These are phyloP conservation scores for Phytophthora pinifolia DNA, from an alignment of 352 stramenopile species.

Conservation along the genomic window DNA sequence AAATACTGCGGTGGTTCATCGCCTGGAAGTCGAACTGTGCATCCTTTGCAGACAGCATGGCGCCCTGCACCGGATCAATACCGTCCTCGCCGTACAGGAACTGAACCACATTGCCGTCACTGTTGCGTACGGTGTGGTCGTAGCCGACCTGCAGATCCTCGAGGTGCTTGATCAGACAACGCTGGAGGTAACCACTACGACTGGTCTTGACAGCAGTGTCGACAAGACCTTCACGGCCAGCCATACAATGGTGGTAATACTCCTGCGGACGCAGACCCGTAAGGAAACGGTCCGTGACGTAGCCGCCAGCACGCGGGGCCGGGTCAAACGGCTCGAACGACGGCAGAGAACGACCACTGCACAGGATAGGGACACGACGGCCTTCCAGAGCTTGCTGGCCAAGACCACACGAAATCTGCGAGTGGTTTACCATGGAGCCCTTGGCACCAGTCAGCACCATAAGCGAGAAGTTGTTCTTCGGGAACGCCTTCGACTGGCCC, in stretches of 20 bases:
- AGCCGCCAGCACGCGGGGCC: slow-evolving; percentile 97
- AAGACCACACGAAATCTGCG: slow-evolving; percentile 97
- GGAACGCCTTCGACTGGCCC: slow-evolving; percentile 98
- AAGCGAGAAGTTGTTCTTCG: slow-evolving; percentile 98
- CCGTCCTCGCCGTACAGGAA: slow-evolving; percentile 99
- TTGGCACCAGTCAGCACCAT: slow-evolving; percentile 99
- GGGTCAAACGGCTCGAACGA: slow-evolving; percentile 98
- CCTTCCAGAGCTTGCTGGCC: slow-evolving; percentile 99
- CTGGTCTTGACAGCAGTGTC: slow-evolving; percentile 99
- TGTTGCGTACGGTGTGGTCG: slow-evolving; percentile 98
- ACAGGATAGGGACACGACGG: slow-evolving; percentile 97
- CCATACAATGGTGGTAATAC: slow-evolving; percentile 99
- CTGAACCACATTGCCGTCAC: slow-evolving; percentile 97
- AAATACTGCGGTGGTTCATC: slow-evolving; percentile 95
- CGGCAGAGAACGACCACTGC: slow-evolving; percentile 97
- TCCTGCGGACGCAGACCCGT: slow-evolving; percentile 97
- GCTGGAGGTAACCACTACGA: slow-evolving; percentile 98
- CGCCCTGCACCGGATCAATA: slow-evolving; percentile 95
- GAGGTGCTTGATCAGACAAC: slow-evolving; percentile 99
- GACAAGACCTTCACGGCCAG: slow-evolving; percentile 97
- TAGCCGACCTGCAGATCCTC: slow-evolving; percentile 98
- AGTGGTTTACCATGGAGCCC: slow-evolving; percentile 99
- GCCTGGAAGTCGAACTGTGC: slow-evolving; percentile 94
- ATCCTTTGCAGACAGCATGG: slow-evolving; percentile 94
- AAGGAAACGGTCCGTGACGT: slow-evolving; percentile 99